Conservation (phyloP, 108 stramenopile species). For the Discostella pseudostelligera region DNA sequence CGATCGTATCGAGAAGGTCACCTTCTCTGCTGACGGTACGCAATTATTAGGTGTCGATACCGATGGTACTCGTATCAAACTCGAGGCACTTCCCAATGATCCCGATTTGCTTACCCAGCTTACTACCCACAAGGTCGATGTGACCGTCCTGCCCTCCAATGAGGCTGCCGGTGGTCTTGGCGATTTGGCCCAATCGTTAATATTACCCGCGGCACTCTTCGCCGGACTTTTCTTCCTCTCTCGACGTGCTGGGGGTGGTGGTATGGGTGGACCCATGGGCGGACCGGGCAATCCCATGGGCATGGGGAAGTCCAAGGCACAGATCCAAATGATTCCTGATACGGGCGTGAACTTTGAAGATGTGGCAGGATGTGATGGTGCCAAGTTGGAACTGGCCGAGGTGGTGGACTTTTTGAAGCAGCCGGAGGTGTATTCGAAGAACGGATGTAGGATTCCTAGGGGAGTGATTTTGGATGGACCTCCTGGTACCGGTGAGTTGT, state of each 20-base stretch:
- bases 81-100: constrained; percentile 92
- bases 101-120: constrained; percentile 89
- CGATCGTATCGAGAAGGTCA: constrained; percentile 63
- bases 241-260: constrained; percentile 70
- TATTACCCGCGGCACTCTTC: constrained; percentile 86
- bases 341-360: constrained; percentile 93
- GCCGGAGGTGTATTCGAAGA: constrained; percentile 87
- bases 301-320: constrained; percentile 88
- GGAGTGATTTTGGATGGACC: constrained; percentile 84
- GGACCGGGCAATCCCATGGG: constrained; percentile 88
- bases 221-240: constrained; percentile 93
- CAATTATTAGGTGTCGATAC: constrained; percentile 78
- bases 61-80: constrained; percentile 84
- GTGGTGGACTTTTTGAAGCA: constrained; percentile 98
- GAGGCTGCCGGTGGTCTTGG: constrained; percentile 76
- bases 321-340: constrained; percentile 89
- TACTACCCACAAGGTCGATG: constrained; percentile 91
- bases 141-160: constrained; percentile 80
- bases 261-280: constrained; percentile 57
- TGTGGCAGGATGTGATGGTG: constrained; percentile 95
- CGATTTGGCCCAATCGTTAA: constrained; percentile 75
- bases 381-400: constrained; percentile 93
- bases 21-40: constrained; percentile 76
- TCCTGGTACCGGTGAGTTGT: constrained; percentile 75
- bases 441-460: constrained; percentile 84